These are phyloP conservation scores for Paraphoma chrysanthemicola DNA, from an alignment of 2,329 filamentous ascomycete genomes.

Conservation along the genomic window DNA sequence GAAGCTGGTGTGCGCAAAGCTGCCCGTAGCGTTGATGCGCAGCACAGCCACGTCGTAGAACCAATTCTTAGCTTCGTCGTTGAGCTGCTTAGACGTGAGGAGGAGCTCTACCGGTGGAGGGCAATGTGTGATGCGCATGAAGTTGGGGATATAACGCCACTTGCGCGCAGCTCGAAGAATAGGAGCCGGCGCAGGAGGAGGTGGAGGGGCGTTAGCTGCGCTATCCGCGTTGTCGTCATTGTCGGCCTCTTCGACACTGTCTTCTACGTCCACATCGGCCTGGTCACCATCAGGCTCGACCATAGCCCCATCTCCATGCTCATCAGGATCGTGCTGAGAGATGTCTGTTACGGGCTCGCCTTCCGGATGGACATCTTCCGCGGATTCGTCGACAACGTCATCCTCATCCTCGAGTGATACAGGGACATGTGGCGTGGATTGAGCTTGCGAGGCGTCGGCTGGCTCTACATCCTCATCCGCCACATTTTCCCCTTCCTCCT, in stretches of 20 bases:
- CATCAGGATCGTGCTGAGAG: constrained; percentile 1
- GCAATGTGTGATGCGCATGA: constrained; percentile 38
- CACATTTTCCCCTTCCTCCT: neutral
- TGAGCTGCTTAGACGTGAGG: constrained; percentile 36
- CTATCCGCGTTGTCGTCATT: neutral
- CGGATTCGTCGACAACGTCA: constrained; percentile 1
- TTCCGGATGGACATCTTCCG: neutral
- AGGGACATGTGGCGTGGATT: neutral
- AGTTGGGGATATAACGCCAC: constrained; percentile 44
- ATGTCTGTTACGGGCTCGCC: too few species aligned
- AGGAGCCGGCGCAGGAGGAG: constrained; percentile 9
- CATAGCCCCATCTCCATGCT: neutral
- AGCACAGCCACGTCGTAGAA: constrained; percentile 42
- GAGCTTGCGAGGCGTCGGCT: neutral
- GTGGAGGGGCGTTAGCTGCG: neutral
- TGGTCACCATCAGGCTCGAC: constrained; percentile 4
- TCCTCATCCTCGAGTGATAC: neutral
- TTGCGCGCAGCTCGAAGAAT: constrained; percentile 26
- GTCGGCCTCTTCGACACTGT: constrained; percentile 7
- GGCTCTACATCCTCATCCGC: too few species aligned
- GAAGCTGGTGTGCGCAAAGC: constrained; percentile 43
- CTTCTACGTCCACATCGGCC: constrained; percentile 7
- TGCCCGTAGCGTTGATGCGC: constrained; percentile 39
- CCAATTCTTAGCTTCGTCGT: constrained; percentile 38
- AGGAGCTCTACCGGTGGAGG: constrained; percentile 41